Percentiles rank a stretch among this genome's conserved stretches.
Conservation (phyloP, 1,139 yeast species). For the Lodderomyces metapsilosis region DNA sequence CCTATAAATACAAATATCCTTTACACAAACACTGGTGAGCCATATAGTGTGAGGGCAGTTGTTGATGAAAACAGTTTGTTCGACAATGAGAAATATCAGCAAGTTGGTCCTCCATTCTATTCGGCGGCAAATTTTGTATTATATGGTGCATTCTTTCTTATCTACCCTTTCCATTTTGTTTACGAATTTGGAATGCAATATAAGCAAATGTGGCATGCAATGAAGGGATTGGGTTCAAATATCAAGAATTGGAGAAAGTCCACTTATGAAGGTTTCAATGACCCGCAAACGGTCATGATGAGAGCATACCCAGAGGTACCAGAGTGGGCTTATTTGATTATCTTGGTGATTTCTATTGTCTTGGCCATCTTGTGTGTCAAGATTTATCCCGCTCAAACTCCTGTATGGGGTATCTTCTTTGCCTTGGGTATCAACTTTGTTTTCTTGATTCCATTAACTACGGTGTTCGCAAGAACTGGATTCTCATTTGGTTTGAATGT, state of each 20-base stretch:
- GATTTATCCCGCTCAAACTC: constrained; percentile 48
- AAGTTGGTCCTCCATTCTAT: constrained; percentile 48
- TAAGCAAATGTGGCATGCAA: constrained; percentile 17
- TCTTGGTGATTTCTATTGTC: constrained; percentile 47
- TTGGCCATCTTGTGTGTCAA: constrained; percentile 50
- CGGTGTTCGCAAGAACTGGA: too few species aligned
- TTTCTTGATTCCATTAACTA: too few species aligned
- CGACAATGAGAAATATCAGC: constrained; percentile 39
- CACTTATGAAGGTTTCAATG: constrained; percentile 28
- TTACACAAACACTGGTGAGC: constrained; percentile 47
- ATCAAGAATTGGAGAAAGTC: constrained; percentile 13
- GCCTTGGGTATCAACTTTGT: constrained; percentile 56
- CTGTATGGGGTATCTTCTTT: constrained; percentile 60
- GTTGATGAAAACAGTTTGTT: constrained; percentile 37
- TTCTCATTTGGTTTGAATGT: constrained; percentile 60
- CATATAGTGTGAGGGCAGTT: constrained; percentile 40
- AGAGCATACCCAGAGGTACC: constrained; percentile 58
- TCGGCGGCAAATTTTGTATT: constrained; percentile 41
- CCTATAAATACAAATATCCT: constrained; percentile 51
- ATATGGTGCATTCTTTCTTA: constrained; percentile 57
- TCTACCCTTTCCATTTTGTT: constrained; percentile 55
- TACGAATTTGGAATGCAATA: constrained; percentile 38
- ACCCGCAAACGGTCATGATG: constrained; percentile 60
- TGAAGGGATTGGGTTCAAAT: constrained; percentile 11
- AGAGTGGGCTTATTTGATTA: constrained; percentile 53